A percentile compares a stretch with the other conserved stretches of the same genome.
These are phyloP conservation scores for Toxicodendron radicans DNA, from an alignment of 345 rosid genomes.

Conservation along the genomic window DNA sequence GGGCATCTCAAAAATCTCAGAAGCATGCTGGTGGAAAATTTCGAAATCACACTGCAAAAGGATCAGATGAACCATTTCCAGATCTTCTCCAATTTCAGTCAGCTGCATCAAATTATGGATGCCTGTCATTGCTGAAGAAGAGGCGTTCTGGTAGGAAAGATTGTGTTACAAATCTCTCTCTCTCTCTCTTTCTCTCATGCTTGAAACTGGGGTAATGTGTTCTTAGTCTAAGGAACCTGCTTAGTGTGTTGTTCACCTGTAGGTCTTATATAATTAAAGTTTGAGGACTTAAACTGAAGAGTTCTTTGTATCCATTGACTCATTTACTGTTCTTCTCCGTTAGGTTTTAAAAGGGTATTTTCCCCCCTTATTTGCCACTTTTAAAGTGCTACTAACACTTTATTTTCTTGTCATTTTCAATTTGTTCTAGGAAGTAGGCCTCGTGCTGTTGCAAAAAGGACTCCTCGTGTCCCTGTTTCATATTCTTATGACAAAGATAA, in stretches of 20 bases:
- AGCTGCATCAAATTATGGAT: constrained; percentile 50
- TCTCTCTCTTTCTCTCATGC: constrained; percentile 14
- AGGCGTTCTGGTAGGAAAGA: constrained; percentile 56
- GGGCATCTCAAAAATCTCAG: constrained; percentile 45
- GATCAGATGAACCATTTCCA: constrained; percentile 46
- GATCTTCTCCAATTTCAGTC: constrained; percentile 72
- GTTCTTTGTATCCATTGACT: constrained; percentile 2
- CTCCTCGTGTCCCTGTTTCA: constrained; percentile 76
- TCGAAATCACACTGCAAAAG: constrained; percentile 39
- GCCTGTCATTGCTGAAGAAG: constrained; percentile 63
- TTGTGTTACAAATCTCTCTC: constrained; percentile 24
- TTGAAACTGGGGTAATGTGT: constrained; percentile 12
- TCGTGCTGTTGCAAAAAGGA: constrained; percentile 87
- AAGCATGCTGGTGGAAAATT: constrained; percentile 52
- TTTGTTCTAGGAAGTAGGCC: constrained; percentile 58
- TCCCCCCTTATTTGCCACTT: not conserved
- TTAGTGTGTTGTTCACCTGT: not conserved
- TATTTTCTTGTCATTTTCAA: constrained; percentile 12
- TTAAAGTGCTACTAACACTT: constrained; percentile 5
- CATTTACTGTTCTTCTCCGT: constrained; percentile 7
- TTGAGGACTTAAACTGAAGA: constrained; percentile 16
- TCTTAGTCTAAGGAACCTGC: constrained; percentile 4
- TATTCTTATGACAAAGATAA: constrained; percentile 52
- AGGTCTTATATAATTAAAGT: not conserved
- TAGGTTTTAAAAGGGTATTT: constrained; percentile 1